These are phyloP conservation scores for Capsicum pubescens DNA, from an alignment of 257 asterid genomes.

Conservation along the genomic window DNA sequence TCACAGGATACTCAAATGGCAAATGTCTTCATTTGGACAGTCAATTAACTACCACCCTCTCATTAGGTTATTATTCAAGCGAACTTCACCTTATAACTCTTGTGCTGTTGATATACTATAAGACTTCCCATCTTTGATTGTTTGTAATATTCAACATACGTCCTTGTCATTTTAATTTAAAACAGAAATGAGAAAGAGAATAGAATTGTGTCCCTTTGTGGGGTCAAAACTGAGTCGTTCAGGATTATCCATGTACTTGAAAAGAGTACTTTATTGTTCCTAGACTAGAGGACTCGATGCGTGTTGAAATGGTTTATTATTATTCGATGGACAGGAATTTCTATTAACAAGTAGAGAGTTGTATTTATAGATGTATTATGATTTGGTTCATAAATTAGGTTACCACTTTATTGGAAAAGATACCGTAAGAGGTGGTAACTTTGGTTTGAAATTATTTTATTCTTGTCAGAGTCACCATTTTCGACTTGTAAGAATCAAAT, in stretches of 20 bases:
- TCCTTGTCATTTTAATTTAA: background rate
- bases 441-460: background rate
- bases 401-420: background rate
- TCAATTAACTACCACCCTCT: background rate
- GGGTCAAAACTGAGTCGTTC: slow-evolving; percentile 1
- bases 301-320: background rate
- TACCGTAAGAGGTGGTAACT: background rate
- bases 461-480: background rate
- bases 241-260: background rate
- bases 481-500: background rate
- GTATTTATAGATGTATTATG: background rate
- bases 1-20: background rate
- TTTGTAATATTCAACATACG: background rate
- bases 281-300: background rate
- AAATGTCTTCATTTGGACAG: background rate
- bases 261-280: background rate
- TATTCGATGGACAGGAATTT: background rate
- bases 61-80: background rate
- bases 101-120: background rate
- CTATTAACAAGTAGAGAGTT: background rate
- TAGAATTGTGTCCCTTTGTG: background rate
- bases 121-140: background rate
- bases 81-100: background rate
- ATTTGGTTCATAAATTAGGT: background rate
- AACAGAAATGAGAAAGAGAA: background rate